Evolutionary conservation across 495 filamentous ascomycete species (phyloP), one percentile per base, ranked within the genome.

Genomic region (Talaromyces nanjingensis): DNA sequence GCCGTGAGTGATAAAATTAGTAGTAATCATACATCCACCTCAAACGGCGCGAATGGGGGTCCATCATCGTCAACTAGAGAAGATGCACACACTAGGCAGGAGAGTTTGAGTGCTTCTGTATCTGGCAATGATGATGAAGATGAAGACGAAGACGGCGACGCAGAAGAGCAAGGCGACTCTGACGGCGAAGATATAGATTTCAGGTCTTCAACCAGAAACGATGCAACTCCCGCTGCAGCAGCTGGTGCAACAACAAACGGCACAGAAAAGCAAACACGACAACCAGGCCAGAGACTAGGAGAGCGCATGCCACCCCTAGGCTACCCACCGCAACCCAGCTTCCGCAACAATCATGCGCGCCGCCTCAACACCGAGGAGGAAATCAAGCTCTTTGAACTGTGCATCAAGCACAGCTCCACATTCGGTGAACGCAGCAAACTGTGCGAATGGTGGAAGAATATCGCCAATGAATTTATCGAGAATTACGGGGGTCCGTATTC

Each of bases 381-480:
- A 60, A 72, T 80, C 12, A 74, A 70, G 0, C 69, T 80, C 4
- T 79, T 80, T 34, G 72, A 77, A 55, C 74, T 80, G 39, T 80
- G 78, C 62, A 80, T 77, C 63, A 73, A 69, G 9, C 69, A 78
- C 61, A 73, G 74, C 9, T 63, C 57, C 18, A 73, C 69, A 2
- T 80, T 80, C 58, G 78, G 78, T 3, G 74, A 72, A 45, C 78
- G 78, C 66, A 80, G 76, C 62, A 79, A 77, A 39, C 72, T 80
- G 4, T 80, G 78, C 64, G 77, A 79, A 45, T 80, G 78, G 78
- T 80, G 78, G 78, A 74, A 72, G 64, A 75, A 68, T 5, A 68
- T 80, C 18, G 74, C 78, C 12, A 65, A 66, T 27, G 77, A 79
- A 55, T 80, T 80, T 63, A 76, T 73, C 6, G 67, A 64, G 27